These are phyloP conservation scores for Graphium sp. DNA, from an alignment of 2,329 filamentous ascomycete species.

Conservation along the genomic window DNA sequence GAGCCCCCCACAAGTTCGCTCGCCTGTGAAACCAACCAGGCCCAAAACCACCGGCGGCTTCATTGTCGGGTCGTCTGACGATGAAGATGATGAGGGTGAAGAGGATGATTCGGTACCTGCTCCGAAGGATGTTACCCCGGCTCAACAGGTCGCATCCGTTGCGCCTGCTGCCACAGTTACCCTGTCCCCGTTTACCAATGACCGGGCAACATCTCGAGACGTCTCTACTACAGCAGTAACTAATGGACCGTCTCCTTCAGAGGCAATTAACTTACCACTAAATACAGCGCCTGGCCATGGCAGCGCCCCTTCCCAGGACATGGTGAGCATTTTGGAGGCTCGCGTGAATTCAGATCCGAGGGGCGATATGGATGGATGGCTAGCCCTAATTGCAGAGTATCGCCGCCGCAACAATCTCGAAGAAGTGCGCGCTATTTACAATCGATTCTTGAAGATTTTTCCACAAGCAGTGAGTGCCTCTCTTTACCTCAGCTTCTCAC, in stretches of 20 bases:
- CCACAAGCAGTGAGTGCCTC: conserved; percentile 65
- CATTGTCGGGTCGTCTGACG: conserved; percentile 41
- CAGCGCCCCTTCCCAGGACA: too few relatives aligned
- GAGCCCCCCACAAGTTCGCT: conserved; percentile 12
- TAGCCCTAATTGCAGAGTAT: conserved; percentile 72
- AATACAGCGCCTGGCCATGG: too few relatives aligned
- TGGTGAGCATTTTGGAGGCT: conserved; percentile 73
- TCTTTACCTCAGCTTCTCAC: neutral
- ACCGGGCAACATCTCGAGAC: too few relatives aligned
- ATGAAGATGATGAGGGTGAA: conserved; percentile 26
- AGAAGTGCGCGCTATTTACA: conserved; percentile 63
- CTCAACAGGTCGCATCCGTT: conserved; percentile 14
- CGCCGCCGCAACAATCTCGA: conserved; percentile 68
- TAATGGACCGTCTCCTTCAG: conserved; percentile 2
- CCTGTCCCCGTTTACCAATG: too few relatives aligned
- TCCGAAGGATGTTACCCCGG: conserved; percentile 15
- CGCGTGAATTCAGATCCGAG: conserved; percentile 83
- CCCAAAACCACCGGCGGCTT: conserved; percentile 44
- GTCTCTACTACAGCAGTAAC: too few relatives aligned
- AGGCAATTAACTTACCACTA: too few relatives aligned
- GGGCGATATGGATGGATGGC: conserved; percentile 85
- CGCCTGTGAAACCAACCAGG: conserved; percentile 21
- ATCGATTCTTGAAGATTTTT: conserved; percentile 75
- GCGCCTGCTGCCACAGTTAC: conserved; percentile 21
- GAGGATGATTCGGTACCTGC: conserved; percentile 12